Conservation (phyloP, 495 filamentous ascomycete genomes). For the Neurospora sp. region DNA sequence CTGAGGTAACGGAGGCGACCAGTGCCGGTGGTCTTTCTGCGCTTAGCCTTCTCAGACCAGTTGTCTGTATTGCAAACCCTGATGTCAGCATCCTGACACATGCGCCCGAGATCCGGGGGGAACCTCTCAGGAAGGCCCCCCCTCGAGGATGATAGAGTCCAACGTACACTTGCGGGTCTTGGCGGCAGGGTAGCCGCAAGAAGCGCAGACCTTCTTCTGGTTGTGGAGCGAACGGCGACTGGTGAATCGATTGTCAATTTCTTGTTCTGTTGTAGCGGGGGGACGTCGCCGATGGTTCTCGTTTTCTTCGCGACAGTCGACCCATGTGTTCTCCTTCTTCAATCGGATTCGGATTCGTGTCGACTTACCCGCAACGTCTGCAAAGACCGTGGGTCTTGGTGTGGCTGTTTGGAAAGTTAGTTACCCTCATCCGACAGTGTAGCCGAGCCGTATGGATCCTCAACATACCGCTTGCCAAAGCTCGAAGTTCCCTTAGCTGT, state of each 20-base stretch:
- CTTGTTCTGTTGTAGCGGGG: not conserved
- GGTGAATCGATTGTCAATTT: conserved; percentile 29
- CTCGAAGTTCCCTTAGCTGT: conserved; percentile 85
- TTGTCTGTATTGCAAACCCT: conserved; percentile 53
- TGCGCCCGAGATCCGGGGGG: not conserved
- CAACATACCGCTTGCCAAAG: conserved; percentile 72
- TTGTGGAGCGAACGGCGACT: conserved; percentile 95
- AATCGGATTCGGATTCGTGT: conserved; percentile 4
- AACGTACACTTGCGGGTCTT: conserved; percentile 97
- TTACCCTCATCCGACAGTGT: not conserved
- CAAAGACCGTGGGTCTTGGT: conserved; percentile 99
- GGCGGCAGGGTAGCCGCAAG: conserved; percentile 94
- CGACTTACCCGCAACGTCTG: conserved; percentile 92
- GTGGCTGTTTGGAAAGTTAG: conserved; percentile 44
- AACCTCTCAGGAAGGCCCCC: not conserved
- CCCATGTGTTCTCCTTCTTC: conserved; percentile 1
- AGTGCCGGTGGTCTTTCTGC: conserved; percentile 97
- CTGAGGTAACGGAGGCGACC: conserved; percentile 90
- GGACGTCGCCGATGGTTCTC: not conserved
- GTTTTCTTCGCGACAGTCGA: not conserved
- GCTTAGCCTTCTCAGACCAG: conserved; percentile 99
- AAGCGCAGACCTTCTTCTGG: conserved; percentile 96
- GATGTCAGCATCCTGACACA: conserved; percentile 8
- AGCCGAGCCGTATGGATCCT: not conserved
- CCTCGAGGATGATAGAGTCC: conserved; percentile 4